Evolutionary conservation across 768 basidiomycete genomes (phyloP), one percentile per base, ranked within the genome.

Genomic region (Xerocomellus intermedius): DNA sequence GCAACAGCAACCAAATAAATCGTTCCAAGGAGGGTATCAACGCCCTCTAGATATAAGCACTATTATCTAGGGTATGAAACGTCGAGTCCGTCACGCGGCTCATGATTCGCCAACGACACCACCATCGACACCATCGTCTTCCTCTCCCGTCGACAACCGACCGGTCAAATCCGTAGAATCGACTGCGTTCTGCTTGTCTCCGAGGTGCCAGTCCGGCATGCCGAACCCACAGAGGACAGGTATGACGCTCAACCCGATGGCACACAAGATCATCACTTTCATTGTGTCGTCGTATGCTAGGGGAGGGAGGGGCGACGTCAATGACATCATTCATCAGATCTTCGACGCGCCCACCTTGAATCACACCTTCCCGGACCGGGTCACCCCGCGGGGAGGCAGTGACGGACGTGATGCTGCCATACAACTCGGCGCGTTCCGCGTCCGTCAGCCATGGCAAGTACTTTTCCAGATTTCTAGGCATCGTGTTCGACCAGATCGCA

Each of bases 121-220:
- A 28, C 28, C 28, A 8, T 8, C 28, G 28, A 7, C 8, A 9
- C 28, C 28, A 28, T 28, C 16, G 19, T 50, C 50, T 33, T 43
- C 50, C 42, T 30, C 32, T 22, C 16, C 35, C n/a, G 24, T 10
- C 6, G 54, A 43, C 17, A 19, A 21, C 35, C 57, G 62, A 33
- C 67, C 61, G 2, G 61, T 58, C n/a, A 68, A 38, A 52, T 69
- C 61, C 24, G 53, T 47, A 8, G 50, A 45, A 28, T 89, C 86
- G 16, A 86, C 79, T 0, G 87, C 85, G 65, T 89, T 91, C 69
- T 91, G 89, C 39, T 72, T 74, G 61, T 87, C 82, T 16, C 84
- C 83, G 48, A 93, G 82, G 56, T 81, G 77, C 77, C 82, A 85
- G 62, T 89, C 74, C 14, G 82, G 81, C 75, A 87, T 84, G 50